phyloP scores from a whole-genome alignment of 495 filamentous ascomycete species.

The Neurospora terricola region DNA sequence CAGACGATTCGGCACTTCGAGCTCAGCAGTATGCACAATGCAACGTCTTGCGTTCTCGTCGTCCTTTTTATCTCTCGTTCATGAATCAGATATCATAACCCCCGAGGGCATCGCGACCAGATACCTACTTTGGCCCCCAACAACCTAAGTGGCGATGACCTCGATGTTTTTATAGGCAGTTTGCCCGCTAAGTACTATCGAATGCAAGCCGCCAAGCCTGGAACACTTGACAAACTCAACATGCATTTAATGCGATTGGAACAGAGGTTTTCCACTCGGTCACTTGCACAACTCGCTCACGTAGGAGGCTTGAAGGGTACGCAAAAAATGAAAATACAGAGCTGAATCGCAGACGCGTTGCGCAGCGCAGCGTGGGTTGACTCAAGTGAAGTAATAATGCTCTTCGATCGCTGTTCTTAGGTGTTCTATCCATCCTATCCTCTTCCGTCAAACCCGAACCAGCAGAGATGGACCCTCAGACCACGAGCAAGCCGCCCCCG shows the following conservation, averaged over 20 bases:
- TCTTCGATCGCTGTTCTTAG: too few species aligned
- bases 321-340: neutral
- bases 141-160: neutral
- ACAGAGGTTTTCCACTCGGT: neutral
- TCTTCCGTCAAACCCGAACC: too few species aligned
- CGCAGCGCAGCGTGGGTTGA: neutral
- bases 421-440: too few species aligned
- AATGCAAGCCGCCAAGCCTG: neutral
- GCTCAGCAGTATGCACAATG: too few species aligned
- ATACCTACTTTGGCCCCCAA: neutral
- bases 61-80: neutral
- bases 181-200: neutral
- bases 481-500: neutral
- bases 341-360: neutral
- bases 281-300: neutral
- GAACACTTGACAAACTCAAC: neutral
- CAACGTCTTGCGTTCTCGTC: too few species aligned
- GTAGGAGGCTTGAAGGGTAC: neutral
- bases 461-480: neutral
- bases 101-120: accelerated
- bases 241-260: neutral
- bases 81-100: neutral
- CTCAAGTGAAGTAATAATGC: neutral
- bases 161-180: neutral
- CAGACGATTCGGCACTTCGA: neutral